Evolutionary conservation across 345 rosid species (phyloP).

Genomic region (Cardamine occulta): DNA sequence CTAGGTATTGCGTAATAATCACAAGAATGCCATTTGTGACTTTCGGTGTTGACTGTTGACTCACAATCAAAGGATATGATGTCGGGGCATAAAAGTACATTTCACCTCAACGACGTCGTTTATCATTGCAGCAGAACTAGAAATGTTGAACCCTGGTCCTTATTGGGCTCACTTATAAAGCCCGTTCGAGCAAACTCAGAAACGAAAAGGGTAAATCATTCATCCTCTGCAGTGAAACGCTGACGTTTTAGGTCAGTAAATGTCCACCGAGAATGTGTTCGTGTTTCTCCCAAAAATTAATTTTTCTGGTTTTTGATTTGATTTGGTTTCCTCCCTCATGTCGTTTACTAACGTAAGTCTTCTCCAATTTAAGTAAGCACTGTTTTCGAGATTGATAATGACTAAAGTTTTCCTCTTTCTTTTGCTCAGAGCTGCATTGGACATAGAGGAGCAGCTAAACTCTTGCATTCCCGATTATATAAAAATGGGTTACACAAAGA

Average conservation of each 20-base stretch:
- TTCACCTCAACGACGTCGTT: background rate
- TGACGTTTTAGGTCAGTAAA: background rate
- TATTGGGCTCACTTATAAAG: conserved; percentile 12
- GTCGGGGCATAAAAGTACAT: background rate
- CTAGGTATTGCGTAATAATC: conserved; percentile 10
- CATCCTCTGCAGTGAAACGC: background rate
- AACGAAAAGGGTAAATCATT: background rate
- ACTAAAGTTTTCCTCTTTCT: background rate
- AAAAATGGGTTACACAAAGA: conserved; percentile 59
- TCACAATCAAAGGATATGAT: background rate
- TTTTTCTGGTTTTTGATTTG: background rate
- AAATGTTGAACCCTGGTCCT: background rate
- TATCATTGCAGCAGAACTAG: background rate
- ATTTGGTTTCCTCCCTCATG: conserved; percentile 1
- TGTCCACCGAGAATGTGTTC: background rate
- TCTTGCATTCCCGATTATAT: conserved; percentile 52
- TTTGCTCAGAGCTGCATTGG: conserved; percentile 34
- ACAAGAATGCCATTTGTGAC: conserved; percentile 38
- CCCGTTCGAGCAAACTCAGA: background rate
- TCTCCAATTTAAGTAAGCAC: background rate
- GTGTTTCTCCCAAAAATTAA: background rate
- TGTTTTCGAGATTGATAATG: background rate
- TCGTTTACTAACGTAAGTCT: conserved; percentile 21
- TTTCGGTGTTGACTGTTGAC: conserved; percentile 16
- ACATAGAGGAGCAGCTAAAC: conserved; percentile 53